Conservation (phyloP, 2,329 filamentous ascomycete genomes). For the Onygenales sp. region DNA sequence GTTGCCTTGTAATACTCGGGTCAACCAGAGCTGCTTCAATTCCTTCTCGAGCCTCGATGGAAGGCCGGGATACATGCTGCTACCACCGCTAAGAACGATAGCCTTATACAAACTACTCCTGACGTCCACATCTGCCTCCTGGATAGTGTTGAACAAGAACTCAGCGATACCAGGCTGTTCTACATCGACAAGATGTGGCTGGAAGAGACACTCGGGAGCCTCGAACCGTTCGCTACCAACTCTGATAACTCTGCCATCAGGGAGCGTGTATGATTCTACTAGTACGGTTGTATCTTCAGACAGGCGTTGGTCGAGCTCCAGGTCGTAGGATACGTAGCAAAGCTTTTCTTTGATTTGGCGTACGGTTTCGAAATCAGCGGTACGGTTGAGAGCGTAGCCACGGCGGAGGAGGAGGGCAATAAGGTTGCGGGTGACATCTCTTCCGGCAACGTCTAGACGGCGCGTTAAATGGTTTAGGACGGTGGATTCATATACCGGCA, state of each 20-base stretch:
- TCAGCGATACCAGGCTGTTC: slow-evolving; percentile 96
- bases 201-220: slow-evolving; percentile 95
- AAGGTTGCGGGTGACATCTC: slow-evolving; percentile 96
- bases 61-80: slow-evolving; percentile 97
- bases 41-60: slow-evolving; percentile 96
- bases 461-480: slow-evolving; percentile 95
- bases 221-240: slow-evolving; percentile 97
- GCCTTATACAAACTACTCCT: slow-evolving; percentile 92
- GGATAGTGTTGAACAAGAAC: slow-evolving; percentile 98
- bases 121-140: slow-evolving; percentile 89
- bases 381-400: slow-evolving; percentile 94
- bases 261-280: slow-evolving; percentile 94
- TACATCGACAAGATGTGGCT: slow-evolving; percentile 94
- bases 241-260: slow-evolving; percentile 89
- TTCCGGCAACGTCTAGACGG: slow-evolving; percentile 86
- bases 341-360: slow-evolving; percentile 99
- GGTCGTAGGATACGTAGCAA: slow-evolving; percentile 97
- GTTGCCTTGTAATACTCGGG: slow-evolving; percentile 78
- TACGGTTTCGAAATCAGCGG: slow-evolving; percentile 97
- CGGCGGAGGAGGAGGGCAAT: slow-evolving; percentile 89
- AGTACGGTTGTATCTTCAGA: slow-evolving; percentile 96
- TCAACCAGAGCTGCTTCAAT: slow-evolving; percentile 96
- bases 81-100: slow-evolving; percentile 90
- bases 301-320: slow-evolving; percentile 89
- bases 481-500: slow-evolving; percentile 95